phyloP scores from a whole-genome alignment of 768 basidiomycete genomes.

The Podaxis pistillaris region DNA sequence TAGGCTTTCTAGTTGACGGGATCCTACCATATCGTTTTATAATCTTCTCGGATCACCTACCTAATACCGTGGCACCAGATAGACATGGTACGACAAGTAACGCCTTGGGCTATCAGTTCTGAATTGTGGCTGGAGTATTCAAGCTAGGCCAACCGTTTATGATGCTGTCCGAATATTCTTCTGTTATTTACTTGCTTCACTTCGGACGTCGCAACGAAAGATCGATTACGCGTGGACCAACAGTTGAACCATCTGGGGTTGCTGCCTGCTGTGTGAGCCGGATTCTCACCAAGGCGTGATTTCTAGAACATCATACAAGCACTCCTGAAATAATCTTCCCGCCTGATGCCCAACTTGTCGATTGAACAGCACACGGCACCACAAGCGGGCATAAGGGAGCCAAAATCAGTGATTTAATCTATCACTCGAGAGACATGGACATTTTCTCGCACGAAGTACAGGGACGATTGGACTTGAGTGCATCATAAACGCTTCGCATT shows the following conservation, averaged over 20 bases:
- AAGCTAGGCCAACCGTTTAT: neutral
- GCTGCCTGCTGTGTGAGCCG: neutral
- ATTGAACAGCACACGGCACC: too few species aligned
- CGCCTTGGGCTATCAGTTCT: neutral
- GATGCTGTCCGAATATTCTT: neutral
- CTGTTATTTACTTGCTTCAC: neutral
- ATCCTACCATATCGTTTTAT: neutral
- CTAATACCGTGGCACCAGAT: neutral
- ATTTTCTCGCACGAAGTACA: too few species aligned
- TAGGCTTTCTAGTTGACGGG: neutral
- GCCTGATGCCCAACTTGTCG: too few species aligned
- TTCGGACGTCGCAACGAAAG: neutral
- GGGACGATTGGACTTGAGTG: too few species aligned
- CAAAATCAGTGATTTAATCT: too few species aligned
- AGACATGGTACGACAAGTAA: neutral
- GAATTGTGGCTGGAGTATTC: neutral
- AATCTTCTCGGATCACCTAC: neutral
- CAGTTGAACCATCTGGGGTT: neutral
- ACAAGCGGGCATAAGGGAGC: too few species aligned
- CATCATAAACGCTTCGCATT: too few species aligned
- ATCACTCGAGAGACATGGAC: too few species aligned
- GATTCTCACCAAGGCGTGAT: too few species aligned
- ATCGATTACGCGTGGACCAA: neutral
- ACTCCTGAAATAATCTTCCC: too few species aligned
- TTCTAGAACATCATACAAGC: too few species aligned